Conservation (phyloP, 202 grass and related monocot genomes). For the Zoysia matrella region DNA sequence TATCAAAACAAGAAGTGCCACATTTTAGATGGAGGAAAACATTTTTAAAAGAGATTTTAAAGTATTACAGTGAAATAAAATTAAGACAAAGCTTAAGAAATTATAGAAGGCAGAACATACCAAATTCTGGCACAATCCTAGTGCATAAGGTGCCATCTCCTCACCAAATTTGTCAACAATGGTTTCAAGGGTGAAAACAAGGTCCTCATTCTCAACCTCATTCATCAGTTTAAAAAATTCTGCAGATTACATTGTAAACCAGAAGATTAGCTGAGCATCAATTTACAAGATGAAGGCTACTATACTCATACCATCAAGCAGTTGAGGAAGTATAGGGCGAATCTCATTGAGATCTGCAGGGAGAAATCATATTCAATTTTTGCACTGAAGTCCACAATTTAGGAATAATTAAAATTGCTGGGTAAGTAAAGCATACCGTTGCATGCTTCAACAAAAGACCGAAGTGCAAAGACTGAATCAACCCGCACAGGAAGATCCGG, state of each 20-base stretch:
- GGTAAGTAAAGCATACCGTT: conserved; percentile 55
- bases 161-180: too few relatives aligned
- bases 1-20: conserved; percentile 32
- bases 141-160: conserved; percentile 65
- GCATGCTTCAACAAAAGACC: conserved; percentile 93
- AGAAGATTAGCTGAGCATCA: conserved; percentile 26
- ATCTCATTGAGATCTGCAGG: conserved; percentile 85
- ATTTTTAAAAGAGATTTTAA: background rate
- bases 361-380: conserved; percentile 21
- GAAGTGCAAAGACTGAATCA: conserved; percentile 92
- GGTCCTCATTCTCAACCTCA: conserved; percentile 90
- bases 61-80: background rate
- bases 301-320: conserved; percentile 79
- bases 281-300: conserved; percentile 6
- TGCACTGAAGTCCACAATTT: conserved; percentile 2
- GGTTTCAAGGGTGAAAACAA: too few relatives aligned
- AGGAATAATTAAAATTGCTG: conserved; percentile 4
- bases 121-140: conserved; percentile 92
- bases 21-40: background rate
- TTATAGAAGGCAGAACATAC: conserved; percentile 43
- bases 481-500: conserved; percentile 88
- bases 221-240: conserved; percentile 96
- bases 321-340: conserved; percentile 79
- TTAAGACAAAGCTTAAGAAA: background rate
- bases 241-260: conserved; percentile 36